Conservation (phyloP, 1,139 yeast genomes). For the Yamadazyma dendronema region DNA sequence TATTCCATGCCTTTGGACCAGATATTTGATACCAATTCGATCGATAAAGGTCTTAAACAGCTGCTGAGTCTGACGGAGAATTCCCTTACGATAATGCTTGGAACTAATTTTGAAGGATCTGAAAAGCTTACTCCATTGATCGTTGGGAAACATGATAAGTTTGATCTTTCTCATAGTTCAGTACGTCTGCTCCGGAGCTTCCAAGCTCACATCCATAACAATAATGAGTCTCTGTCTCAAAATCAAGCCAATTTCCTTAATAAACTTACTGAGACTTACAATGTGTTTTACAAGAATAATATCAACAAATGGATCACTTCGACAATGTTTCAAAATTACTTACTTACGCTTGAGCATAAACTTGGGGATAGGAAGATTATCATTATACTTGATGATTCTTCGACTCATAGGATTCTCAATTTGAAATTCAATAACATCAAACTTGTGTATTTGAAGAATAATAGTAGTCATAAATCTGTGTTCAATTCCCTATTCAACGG, state of each 20-base stretch:
- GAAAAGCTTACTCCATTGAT: constrained; percentile 61
- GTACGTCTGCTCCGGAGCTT: constrained; percentile 29
- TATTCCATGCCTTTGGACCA: constrained; percentile 63
- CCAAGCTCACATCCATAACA: constrained; percentile 13
- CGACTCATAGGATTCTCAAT: constrained; percentile 61
- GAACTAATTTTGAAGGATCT: constrained; percentile 61
- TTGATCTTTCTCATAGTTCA: constrained; percentile 42
- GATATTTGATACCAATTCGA: constrained; percentile 47
- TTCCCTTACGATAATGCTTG: constrained; percentile 59
- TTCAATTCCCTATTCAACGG: constrained; percentile 35
- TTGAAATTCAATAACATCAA: constrained; percentile 53
- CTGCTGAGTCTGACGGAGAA: constrained; percentile 49
- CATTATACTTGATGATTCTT: constrained; percentile 58
- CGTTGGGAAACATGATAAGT: constrained; percentile 59
- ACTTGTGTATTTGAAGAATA: constrained; percentile 43
- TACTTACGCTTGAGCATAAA: constrained; percentile 59
- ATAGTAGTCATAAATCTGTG: constrained; percentile 40
- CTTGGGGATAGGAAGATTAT: constrained; percentile 47
- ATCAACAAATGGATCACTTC: constrained; percentile 66
- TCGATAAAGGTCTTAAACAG: constrained; percentile 46
- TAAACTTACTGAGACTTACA: constrained; percentile 51
- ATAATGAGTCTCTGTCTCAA: constrained; percentile 16
- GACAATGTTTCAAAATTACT: constrained; percentile 62
- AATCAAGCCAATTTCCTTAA: constrained; percentile 26
- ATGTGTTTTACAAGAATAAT: constrained; percentile 57